These are phyloP conservation scores for Oleoguttula mirabilis DNA, from an alignment of 495 filamentous ascomycete genomes.

Conservation along the genomic window DNA sequence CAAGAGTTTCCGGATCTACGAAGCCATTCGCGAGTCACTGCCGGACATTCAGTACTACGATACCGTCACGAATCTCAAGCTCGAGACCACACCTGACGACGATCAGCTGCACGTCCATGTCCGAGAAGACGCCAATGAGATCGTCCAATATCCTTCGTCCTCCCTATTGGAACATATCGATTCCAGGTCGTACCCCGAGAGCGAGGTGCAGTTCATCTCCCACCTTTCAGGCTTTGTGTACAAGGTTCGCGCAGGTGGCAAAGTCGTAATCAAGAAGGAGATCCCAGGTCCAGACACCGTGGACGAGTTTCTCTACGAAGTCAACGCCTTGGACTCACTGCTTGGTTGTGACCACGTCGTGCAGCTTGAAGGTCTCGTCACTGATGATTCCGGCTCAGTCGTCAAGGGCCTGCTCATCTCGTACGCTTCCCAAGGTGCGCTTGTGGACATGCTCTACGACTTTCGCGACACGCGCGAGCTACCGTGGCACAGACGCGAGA, in stretches of 20 bases:
- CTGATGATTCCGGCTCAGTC: constrained; percentile 59
- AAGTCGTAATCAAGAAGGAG: constrained; percentile 87
- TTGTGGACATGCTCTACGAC: constrained; percentile 88
- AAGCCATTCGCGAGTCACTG: constrained; percentile 85
- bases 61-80: constrained; percentile 90
- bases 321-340: constrained; percentile 83
- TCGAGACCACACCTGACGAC: constrained; percentile 62
- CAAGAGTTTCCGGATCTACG: constrained; percentile 90
- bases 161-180: constrained; percentile 63
- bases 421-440: constrained; percentile 71
- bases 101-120: constrained; percentile 91
- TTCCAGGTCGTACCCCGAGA: constrained; percentile 57
- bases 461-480: constrained; percentile 39
- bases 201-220: constrained; percentile 68
- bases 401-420: constrained; percentile 89
- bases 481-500: constrained; percentile 65
- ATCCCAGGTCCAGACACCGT: constrained; percentile 93
- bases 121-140: constrained; percentile 95
- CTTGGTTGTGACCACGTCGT: constrained; percentile 65
- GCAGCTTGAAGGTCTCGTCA: constrained; percentile 74
- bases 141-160: constrained; percentile 72
- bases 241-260: constrained; percentile 61
- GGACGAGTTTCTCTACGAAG: constrained; percentile 95
- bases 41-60: constrained; percentile 88
- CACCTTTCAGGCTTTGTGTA: constrained; percentile 97